Percentiles rank a stretch among this genome's conserved stretches.
phyloP scores from a whole-genome alignment of 305 asterid genomes.

The Fraxinus nigra region DNA sequence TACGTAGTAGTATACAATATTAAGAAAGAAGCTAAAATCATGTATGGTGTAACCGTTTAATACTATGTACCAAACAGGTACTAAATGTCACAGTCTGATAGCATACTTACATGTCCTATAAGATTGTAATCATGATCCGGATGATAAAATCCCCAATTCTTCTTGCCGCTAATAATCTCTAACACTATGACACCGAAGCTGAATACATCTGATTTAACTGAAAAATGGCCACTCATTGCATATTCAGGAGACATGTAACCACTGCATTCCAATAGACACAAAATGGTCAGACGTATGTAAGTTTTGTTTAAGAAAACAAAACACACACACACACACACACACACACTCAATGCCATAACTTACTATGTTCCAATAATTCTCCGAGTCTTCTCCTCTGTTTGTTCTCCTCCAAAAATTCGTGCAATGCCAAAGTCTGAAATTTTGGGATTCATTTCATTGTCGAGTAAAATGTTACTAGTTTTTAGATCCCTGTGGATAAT shows the following conservation, averaged over 20 bases:
- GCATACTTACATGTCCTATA: conserved; percentile 15
- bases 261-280: not conserved
- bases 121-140: conserved; percentile 13
- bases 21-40: not conserved
- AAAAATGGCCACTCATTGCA: not conserved
- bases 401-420: conserved; percentile 4
- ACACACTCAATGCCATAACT: not conserved
- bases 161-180: conserved; percentile 14
- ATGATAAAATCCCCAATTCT: conserved; percentile 10
- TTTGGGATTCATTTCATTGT: conserved; percentile 26
- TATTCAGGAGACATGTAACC: conserved; percentile 15
- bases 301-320: not conserved
- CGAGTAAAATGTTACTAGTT: conserved; percentile 27
- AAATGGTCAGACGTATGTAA: too few relatives aligned
- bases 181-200: conserved; percentile 13
- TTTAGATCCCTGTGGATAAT: conserved; percentile 36
- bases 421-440: conserved; percentile 35
- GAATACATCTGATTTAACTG: conserved; percentile 10
- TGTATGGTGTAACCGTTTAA: not conserved
- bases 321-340: not conserved
- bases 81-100: not conserved
- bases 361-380: conserved; percentile 10
- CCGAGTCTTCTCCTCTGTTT: not conserved
- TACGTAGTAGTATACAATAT: not conserved
- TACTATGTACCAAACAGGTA: not conserved